Evolutionary conservation across 805 yeast genomes (phyloP).

Genomic region (Candida oleophila): DNA sequence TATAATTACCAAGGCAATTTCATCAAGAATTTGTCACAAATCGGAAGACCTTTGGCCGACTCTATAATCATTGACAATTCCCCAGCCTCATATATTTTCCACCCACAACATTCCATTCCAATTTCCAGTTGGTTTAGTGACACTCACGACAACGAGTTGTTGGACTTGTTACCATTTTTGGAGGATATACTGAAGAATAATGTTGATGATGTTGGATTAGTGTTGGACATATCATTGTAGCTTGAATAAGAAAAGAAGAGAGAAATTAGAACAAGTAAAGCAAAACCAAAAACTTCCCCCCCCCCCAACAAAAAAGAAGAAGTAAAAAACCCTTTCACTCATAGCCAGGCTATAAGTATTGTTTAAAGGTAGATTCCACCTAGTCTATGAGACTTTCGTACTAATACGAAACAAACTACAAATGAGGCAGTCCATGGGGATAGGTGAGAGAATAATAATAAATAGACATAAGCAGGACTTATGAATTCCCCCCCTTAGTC

Average conservation of each 20-base stretch:
- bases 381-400: too few species aligned
- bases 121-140: slow-evolving; percentile 98
- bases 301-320: not conserved
- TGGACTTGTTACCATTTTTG: slow-evolving; percentile 86
- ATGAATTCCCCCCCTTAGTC: slow-evolving; percentile 5
- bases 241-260: not conserved
- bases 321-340: too few species aligned
- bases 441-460: not conserved
- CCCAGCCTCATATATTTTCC: slow-evolving; percentile 97
- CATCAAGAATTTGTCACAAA: slow-evolving; percentile 88
- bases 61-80: slow-evolving; percentile 93
- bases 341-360: too few species aligned
- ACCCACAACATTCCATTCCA: slow-evolving; percentile 97
- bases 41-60: slow-evolving; percentile 88
- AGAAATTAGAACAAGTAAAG: not conserved
- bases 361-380: too few species aligned
- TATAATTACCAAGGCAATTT: slow-evolving; percentile 92
- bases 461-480: slow-evolving; percentile 14
- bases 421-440: not conserved
- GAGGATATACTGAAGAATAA: slow-evolving; percentile 72
- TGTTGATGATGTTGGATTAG: slow-evolving; percentile 83
- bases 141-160: slow-evolving; percentile 91
- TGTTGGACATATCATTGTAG: slow-evolving; percentile 70
- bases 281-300: not conserved
- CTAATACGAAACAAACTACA: too few species aligned